Percentiles rank a stretch among this genome's conserved stretches.
Evolutionary conservation across 257 asterid species (phyloP).

Genomic region (Solanum ossicruentum): DNA sequence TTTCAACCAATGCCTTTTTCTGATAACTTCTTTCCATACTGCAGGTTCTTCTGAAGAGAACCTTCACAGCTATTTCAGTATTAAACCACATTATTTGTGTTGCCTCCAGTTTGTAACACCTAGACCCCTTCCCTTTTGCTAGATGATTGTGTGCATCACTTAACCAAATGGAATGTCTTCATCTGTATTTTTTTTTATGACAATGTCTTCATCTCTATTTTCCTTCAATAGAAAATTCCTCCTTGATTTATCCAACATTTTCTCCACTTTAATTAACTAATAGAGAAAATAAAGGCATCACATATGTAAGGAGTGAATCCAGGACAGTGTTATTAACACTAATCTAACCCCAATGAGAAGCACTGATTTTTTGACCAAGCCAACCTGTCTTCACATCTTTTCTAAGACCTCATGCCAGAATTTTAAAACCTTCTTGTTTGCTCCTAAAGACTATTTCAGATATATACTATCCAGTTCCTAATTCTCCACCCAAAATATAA

Average conservation of each 20-base stretch:
- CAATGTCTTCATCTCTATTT: neutral
- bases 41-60: neutral
- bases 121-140: neutral
- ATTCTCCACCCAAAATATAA: neutral
- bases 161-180: neutral
- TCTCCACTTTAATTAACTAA: neutral
- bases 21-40: neutral
- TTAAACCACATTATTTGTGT: neutral
- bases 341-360: neutral
- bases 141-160: neutral
- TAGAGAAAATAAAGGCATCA: neutral
- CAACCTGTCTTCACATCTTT: neutral
- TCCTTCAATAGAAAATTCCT: neutral
- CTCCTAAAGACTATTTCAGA: neutral
- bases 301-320: neutral
- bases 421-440: neutral
- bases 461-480: neutral
- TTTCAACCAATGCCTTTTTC: neutral
- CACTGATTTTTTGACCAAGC: neutral
- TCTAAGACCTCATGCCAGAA: neutral
- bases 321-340: neutral
- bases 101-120: neutral
- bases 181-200: too few relatives aligned
- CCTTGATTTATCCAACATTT: neutral
- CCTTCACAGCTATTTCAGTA: neutral